Evolutionary conservation across 2,329 filamentous ascomycete genomes (phyloP), one percentile per base, ranked within the genome.

Genomic region (Aotearoamyces nothofagi): DNA sequence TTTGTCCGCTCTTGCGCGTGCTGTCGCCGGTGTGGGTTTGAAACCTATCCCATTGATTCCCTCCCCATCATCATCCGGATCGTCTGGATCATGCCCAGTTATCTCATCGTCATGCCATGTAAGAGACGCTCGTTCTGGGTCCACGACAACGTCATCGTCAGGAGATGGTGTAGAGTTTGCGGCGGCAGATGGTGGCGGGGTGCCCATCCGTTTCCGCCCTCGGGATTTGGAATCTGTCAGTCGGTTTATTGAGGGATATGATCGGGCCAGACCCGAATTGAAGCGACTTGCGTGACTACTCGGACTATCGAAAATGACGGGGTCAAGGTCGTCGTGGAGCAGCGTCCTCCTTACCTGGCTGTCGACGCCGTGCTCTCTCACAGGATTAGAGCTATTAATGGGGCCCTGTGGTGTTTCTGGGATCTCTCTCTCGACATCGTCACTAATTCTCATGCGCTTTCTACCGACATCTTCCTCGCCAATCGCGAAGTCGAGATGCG

Each of bases 51-150:
- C 72, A 45, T 78, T 76, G 42, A 78, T 69, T 13, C 72, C 72
- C 3, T 64, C 67, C 28, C 72, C 72, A 42, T 78, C 72, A 41
- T 78, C 72, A 37, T 78, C 71, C 36, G 66, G 60, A 43, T 77
- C 72, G 22, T 69, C 57, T 1, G 69, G 66, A 39, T 75, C 66
- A 46, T 76, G 72, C 15, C 75, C 58, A 2, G 72, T 77, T 35
- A 78, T 77, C 44, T 77, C 72, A 39, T 76, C 65, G 38, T 75
- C 69, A 41, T 70, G 69, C 72, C 72, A 78, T 2, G 72, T 77
- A 29, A 76, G 54, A 3, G 68, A 61, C 5, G 69, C 68, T 19
- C 69, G 59, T 15, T 47, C 44, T 2, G 37, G 34, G 28, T 47
- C 44, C 7, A 47, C 22, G 15, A 41, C 34, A 11, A 17, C 32